Percentiles rank a stretch among this genome's conserved stretches.
Evolutionary conservation across 352 stramenopile genomes (phyloP).

Genomic region (Phytophthora rubi): DNA sequence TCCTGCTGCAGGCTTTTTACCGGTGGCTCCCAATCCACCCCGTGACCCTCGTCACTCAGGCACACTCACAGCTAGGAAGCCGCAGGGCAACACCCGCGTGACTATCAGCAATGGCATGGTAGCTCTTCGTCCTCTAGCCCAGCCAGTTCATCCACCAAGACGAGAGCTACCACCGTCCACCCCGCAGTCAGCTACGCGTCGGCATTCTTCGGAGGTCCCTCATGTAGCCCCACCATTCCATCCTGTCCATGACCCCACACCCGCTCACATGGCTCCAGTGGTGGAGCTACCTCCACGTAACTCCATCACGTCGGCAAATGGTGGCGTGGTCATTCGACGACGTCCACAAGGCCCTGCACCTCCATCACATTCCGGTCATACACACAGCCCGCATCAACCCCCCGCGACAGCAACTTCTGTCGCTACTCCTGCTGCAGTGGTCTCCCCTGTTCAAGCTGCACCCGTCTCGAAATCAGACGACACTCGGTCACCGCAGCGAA

Average conservation of each 20-base stretch:
- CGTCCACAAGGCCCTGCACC: constrained; percentile 20
- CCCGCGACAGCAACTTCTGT: constrained; percentile 3
- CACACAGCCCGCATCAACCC: constrained; percentile 20
- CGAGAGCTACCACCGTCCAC: constrained; percentile 25
- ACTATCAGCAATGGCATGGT: constrained; percentile 33
- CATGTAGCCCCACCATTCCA: constrained; percentile 8
- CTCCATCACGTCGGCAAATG: constrained; percentile 28
- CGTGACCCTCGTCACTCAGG: constrained; percentile 31
- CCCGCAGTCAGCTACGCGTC: constrained; percentile 13
- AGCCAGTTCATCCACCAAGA: constrained; percentile 28
- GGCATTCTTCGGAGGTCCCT: constrained; percentile 22
- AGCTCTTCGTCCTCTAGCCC: constrained; percentile 33
- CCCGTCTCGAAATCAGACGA: constrained; percentile 36
- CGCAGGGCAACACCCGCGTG: constrained; percentile 25
- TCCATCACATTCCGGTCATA: constrained; percentile 8
- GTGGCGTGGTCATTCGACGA: constrained; percentile 27
- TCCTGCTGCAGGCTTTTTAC: constrained; percentile 17
- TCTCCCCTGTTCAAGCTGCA: background rate
- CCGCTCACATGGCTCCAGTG: constrained; percentile 10
- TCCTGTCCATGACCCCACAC: constrained; percentile 9
- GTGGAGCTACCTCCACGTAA: constrained; percentile 15
- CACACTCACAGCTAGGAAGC: constrained; percentile 21
- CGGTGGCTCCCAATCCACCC: constrained; percentile 31
- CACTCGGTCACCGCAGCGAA: constrained; percentile 29
- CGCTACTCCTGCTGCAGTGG: background rate